Conservation (phyloP, 2,329 filamentous ascomycete genomes). For the Paecilomyces sp. region DNA sequence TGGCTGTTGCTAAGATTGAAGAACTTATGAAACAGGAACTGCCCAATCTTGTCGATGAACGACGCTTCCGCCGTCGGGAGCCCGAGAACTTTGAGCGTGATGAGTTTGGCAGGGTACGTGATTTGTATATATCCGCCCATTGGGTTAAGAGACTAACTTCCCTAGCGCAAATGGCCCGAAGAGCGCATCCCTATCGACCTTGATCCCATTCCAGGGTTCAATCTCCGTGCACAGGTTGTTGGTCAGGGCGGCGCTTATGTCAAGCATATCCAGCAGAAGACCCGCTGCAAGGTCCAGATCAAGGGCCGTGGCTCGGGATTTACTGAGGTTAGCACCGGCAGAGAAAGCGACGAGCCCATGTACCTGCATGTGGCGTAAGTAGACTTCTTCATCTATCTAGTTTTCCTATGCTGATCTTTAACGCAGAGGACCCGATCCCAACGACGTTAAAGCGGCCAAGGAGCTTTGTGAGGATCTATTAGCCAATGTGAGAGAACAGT, state of each 20-base stretch:
- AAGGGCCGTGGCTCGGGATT: conserved; percentile 95
- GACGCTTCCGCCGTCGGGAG: conserved; percentile 78
- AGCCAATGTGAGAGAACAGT: conserved; percentile 77
- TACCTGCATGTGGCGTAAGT: conserved; percentile 90
- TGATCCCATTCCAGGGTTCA: conserved; percentile 89
- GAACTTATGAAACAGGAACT: conserved; percentile 95
- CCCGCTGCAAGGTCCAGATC: conserved; percentile 92
- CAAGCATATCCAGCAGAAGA: conserved; percentile 96
- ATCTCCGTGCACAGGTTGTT: conserved; percentile 90
- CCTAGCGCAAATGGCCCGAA: conserved; percentile 95
- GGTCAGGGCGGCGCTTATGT: conserved; percentile 92
- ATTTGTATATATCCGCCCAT: conserved; percentile 7
- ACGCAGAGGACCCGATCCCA: conserved; percentile 71
- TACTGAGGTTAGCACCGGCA: conserved; percentile 78
- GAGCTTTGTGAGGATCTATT: conserved; percentile 84
- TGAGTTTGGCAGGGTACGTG: conserved; percentile 72
- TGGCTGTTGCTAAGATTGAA: conserved; percentile 79
- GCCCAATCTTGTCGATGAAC: conserved; percentile 89
- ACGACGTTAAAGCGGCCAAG: conserved; percentile 80
- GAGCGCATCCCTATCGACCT: conserved; percentile 87
- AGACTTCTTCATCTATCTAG: background rate
- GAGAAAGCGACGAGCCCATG: conserved; percentile 92
- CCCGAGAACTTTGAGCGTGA: conserved; percentile 76
- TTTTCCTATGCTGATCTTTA: conserved; percentile 22
- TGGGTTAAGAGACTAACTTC: conserved; percentile 16